Conservation (phyloP, 257 asterid species). For the Solanum lignicaule region DNA sequence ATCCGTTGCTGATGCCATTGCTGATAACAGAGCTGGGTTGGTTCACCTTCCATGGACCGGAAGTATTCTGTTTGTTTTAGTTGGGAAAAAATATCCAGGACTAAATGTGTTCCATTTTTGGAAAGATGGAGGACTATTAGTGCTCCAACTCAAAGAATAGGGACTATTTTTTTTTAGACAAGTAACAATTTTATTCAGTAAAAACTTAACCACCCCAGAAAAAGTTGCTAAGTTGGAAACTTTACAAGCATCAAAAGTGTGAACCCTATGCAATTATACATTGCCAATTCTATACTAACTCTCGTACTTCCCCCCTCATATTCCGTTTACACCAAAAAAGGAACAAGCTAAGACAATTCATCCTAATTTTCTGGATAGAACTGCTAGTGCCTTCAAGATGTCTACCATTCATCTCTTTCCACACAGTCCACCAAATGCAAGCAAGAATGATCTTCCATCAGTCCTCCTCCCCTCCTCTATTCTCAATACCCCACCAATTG, state of each 20-base stretch:
- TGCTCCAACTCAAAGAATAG: neutral
- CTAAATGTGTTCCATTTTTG: neutral
- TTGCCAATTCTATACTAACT: neutral
- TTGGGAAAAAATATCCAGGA: neutral
- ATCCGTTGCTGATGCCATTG: constrained; percentile 67
- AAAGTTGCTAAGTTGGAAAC: neutral
- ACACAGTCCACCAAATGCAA: neutral
- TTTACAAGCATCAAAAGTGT: neutral
- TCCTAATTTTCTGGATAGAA: neutral
- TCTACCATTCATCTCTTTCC: neutral
- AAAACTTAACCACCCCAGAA: neutral
- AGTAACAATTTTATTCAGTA: neutral
- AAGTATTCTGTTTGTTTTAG: neutral
- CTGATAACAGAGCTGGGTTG: constrained; percentile 84
- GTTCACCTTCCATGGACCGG: constrained; percentile 51
- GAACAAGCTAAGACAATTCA: neutral
- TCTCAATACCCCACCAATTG: neutral
- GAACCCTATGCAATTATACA: neutral
- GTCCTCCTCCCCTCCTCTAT: neutral
- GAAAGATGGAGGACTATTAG: neutral
- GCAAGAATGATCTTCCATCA: neutral
- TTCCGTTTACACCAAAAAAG: neutral
- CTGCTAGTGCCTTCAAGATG: neutral
- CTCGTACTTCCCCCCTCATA: neutral
- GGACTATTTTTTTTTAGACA: neutral